A percentile compares a stretch with the other conserved stretches of the same genome.
phyloP scores from a whole-genome alignment of 345 rosid genomes.

The Cardamine chenopodiifolia region DNA sequence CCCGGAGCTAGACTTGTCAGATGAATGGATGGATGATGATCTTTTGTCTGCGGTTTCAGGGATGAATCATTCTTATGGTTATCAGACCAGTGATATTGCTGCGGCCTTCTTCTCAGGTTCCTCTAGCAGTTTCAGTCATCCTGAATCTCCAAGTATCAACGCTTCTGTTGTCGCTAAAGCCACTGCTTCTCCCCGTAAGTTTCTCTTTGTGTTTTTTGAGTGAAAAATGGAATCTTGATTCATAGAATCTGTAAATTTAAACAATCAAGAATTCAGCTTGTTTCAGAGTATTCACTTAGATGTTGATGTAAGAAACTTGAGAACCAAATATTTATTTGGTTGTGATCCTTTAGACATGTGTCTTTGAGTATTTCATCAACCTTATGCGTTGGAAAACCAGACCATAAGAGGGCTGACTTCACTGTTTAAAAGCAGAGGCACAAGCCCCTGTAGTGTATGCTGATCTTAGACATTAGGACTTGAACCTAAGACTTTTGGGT shows the following conservation, averaged over 20 bases:
- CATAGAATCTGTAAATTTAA: neutral
- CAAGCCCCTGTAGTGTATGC: neutral
- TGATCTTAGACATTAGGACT: conserved; percentile 1
- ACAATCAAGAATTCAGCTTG: neutral
- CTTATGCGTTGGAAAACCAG: neutral
- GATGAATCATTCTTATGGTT: conserved; percentile 44
- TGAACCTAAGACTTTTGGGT: conserved; percentile 11
- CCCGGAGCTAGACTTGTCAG: conserved; percentile 53
- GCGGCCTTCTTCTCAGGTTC: conserved; percentile 35
- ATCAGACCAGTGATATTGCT: conserved; percentile 42
- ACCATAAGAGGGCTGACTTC: neutral
- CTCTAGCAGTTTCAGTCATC: conserved; percentile 39
- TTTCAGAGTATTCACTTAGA: neutral
- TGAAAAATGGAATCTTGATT: conserved; percentile 10
- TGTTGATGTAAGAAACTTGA: conserved; percentile 2
- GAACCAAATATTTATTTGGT: neutral
- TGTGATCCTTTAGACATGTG: neutral
- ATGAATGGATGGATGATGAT: conserved; percentile 60
- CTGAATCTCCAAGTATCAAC: conserved; percentile 16
- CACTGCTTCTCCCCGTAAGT: conserved; percentile 42
- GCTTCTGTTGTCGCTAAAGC: conserved; percentile 5
- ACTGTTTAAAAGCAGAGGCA: neutral
- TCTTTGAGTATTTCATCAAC: neutral
- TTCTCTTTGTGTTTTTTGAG: neutral
- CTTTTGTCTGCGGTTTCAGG: conserved; percentile 43